Base-by-base conservation (phyloP, 2,329 filamentous ascomycete species). In the Cladosporium phlei region DNA sequence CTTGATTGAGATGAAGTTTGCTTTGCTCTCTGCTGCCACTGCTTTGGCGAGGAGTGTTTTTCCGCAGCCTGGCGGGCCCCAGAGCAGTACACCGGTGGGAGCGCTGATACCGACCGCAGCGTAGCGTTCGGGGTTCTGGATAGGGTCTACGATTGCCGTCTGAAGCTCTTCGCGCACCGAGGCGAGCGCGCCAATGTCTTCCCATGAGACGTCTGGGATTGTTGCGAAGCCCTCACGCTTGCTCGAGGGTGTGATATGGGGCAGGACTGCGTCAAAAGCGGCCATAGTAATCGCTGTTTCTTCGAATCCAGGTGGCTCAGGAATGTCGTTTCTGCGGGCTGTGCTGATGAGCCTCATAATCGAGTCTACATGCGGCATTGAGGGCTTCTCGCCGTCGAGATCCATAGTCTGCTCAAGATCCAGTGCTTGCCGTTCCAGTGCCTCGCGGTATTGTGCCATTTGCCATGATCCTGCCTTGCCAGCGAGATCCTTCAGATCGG, bases 1-100 rank as follows among this genome's bases (percentile, higher is more conserved):
- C 67, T 96, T 96, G 68, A 98, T 88, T 43, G 88, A 89, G 67
- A 98, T 98, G 72, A 98, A 98, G 67, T 95, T 97, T 38, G 93
- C 93, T 65, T 91, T 88, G 6, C 86, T 90, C 64, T 95, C 89
- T 65, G 95, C 95, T 46, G 93, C 93, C 4, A 96, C 89, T 3
- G 93, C 93, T 69, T 97, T 96, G 14, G 93, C 93, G 2, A 98
- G 81, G 2, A 98, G 78, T 0, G 93, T 98, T 67, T 98, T 98
- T 58, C 93, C 93, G 66, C 93, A 98, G 5, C 93, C 93, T 0
- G 93, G 93, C 1, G 93, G 93, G 0, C 93, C 93, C 88, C 91
- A 98, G 46, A 98, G 86, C 1, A 98, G 76, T 3, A 96, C 88
- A 12, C 93, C 93, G 0, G 88, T 86, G 1, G 88, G 86, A 0